Evolutionary conservation across 140 eudicot genomes (phyloP), one percentile per base, ranked within the genome.

Genomic region (Senecio squalidus): DNA sequence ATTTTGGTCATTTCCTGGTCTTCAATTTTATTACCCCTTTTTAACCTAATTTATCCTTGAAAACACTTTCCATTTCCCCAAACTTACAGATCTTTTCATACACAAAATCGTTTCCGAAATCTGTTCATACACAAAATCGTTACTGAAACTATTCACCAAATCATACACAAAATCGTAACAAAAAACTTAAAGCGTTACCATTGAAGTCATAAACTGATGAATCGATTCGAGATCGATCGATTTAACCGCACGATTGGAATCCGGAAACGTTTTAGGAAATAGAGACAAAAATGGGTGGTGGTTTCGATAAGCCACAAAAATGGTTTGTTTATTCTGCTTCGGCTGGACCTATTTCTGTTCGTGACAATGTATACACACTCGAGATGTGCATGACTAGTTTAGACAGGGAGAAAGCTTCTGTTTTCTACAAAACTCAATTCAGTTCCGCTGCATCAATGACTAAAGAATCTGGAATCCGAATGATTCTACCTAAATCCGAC

Each of bases 371-470:
- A 15, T 89, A 82, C 81, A 89, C 97, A 5, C 65, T 89, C 20
- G 97, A 89, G 69, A 89, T 89, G 93, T 82, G 95, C 58, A 89
- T 85, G 95, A 82, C 89, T 66, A 74, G 86, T 50, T 63, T 89
- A 51, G 89, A 82, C 75, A 78, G 74, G 36, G 84, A 78, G 31
- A 85, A 69, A 49, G 95, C 97, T 0, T 74, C 83, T 0, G 97
- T 89, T 11, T 89, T 89, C 50, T 85, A 62, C 78, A 89, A 89
- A 36, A 70, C 47, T 0, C 44, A 80, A 10, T 51, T 63, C 11
- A 76, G 77, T 26, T 80, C 86, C 0, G 95, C 97, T 16, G 55
- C 66, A 13, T 24, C 64, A 8, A 85, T 89, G 97, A 89, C 97
- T 7, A 51, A 69, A n/a, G n/a, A n/a, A n/a, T n/a, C n/a, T n/a